A percentile compares a stretch with the other conserved stretches of the same genome.
Evolutionary conservation across 805 yeast genomes (phyloP).

Genomic region (Lipomyces starkeyi): DNA sequence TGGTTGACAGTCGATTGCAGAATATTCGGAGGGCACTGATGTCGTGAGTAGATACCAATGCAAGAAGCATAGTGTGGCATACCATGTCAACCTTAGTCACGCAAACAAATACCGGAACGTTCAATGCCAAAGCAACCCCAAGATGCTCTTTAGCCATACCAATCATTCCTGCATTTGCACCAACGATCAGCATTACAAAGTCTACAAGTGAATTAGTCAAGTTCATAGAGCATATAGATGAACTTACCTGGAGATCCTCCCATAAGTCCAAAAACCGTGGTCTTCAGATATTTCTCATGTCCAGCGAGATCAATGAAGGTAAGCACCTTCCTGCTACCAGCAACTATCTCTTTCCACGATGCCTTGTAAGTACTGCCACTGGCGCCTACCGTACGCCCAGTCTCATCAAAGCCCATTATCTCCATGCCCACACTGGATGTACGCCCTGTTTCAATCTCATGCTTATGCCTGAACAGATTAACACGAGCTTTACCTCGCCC

Average conservation of each 20-base stretch:
- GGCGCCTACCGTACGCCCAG: constrained; percentile 32
- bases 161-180: constrained; percentile 39
- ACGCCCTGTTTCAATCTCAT: constrained; percentile 36
- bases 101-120: constrained; percentile 36
- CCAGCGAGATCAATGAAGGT: constrained; percentile 39
- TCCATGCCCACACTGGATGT: constrained; percentile 40
- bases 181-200: constrained; percentile 39
- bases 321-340: constrained; percentile 33
- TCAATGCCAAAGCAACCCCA: constrained; percentile 36
- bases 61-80: not conserved
- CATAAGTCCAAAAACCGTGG: constrained; percentile 38
- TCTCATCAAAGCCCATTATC: constrained; percentile 36
- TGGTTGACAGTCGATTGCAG: constrained; percentile 32
- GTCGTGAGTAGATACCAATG: not conserved
- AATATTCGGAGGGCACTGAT: constrained; percentile 35
- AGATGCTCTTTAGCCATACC: constrained; percentile 40
- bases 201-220: constrained; percentile 17
- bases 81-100: constrained; percentile 38
- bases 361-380: constrained; percentile 32
- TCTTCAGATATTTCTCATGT: constrained; percentile 37
- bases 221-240: not conserved
- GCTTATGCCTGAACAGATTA: constrained; percentile 36
- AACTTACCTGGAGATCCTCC: constrained; percentile 37
- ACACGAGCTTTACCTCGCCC: constrained; percentile 39
- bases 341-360: constrained; percentile 36